Percentiles rank a stretch among this genome's conserved stretches.
phyloP scores from a whole-genome alignment of 306 rosid species.

The Vicia sativa region DNA sequence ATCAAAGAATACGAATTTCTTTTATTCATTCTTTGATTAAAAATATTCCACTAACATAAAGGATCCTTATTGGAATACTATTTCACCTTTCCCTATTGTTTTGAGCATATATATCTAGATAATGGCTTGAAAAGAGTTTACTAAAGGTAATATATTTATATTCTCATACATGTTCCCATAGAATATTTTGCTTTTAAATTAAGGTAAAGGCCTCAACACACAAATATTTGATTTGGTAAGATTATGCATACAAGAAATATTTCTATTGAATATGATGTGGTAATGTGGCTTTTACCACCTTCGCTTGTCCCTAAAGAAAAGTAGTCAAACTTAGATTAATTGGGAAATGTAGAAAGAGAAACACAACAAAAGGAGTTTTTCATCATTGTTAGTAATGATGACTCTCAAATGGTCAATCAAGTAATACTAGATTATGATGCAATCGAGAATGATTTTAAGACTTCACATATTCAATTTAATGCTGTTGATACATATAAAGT shows the following conservation, averaged over 20 bases:
- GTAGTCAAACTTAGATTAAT: constrained; percentile 36
- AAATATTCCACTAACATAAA: constrained; percentile 57
- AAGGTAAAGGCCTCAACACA: background rate
- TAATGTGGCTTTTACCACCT: constrained; percentile 28
- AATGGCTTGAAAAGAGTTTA: constrained; percentile 39
- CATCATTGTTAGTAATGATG: constrained; percentile 19
- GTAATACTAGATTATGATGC: too few species aligned
- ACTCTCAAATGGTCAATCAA: background rate
- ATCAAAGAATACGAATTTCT: constrained; percentile 75
- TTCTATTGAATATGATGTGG: constrained; percentile 20
- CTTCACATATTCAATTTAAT: too few species aligned
- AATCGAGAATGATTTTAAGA: too few species aligned
- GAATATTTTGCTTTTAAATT: constrained; percentile 41
- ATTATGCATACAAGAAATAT: background rate
- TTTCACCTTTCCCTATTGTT: constrained; percentile 46
- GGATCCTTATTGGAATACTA: constrained; percentile 42
- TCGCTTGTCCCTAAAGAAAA: constrained; percentile 31
- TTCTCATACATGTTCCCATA: constrained; percentile 26
- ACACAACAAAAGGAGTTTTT: constrained; percentile 8
- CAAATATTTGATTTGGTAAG: constrained; percentile 16
- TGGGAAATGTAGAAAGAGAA: constrained; percentile 28
- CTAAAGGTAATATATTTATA: constrained; percentile 38
- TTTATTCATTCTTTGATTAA: constrained; percentile 29
- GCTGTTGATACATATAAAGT: too few species aligned
- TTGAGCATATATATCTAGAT: constrained; percentile 33